Evolutionary conservation across 805 yeast genomes (phyloP).

Genomic region (Hermanozyma aechmeae): DNA sequence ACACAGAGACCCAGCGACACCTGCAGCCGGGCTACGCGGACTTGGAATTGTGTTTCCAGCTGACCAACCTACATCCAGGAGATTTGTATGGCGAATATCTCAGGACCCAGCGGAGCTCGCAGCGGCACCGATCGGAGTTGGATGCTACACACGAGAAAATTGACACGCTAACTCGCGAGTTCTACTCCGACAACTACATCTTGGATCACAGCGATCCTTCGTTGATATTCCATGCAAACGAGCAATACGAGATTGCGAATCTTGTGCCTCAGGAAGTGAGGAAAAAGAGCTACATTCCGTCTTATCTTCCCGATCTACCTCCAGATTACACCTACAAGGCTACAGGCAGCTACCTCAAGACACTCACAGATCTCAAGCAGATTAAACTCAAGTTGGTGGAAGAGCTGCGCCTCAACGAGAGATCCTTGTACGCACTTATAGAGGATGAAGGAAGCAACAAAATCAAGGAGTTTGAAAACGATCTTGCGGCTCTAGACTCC

Average conservation of each 20-base stretch:
- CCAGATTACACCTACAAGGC: slow-evolving; percentile 87
- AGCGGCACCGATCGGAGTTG: too few relatives aligned
- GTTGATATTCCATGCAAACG: slow-evolving; percentile 44
- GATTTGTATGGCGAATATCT: slow-evolving; percentile 30
- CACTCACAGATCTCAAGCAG: slow-evolving; percentile 59
- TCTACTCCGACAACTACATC: slow-evolving; percentile 9
- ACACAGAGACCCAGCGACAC: slow-evolving; percentile 55
- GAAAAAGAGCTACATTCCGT: slow-evolving; percentile 46
- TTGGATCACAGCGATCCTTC: slow-evolving; percentile 31
- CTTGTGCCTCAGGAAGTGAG: slow-evolving; percentile 43
- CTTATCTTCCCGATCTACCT: slow-evolving; percentile 81
- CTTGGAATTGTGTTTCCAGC: slow-evolving; percentile 33
- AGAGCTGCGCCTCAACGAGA: slow-evolving; percentile 76
- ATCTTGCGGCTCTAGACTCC: slow-evolving; percentile 11
- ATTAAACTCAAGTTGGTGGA: slow-evolving; percentile 65
- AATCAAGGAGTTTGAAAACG: slow-evolving; percentile 18
- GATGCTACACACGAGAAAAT: slow-evolving; percentile 4
- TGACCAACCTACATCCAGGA: slow-evolving; percentile 29
- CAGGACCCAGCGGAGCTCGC: slow-evolving; percentile 5
- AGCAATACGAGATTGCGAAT: slow-evolving; percentile 40
- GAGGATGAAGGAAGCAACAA: slow-evolving; percentile 27
- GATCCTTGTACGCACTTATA: slow-evolving; percentile 57
- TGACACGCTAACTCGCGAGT: slow-evolving; percentile 6
- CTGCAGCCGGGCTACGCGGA: slow-evolving; percentile 45
- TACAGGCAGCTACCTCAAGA: slow-evolving; percentile 58